Evolutionary conservation across 306 rosid genomes (phyloP).

Genomic region (Rosa multiflora): DNA sequence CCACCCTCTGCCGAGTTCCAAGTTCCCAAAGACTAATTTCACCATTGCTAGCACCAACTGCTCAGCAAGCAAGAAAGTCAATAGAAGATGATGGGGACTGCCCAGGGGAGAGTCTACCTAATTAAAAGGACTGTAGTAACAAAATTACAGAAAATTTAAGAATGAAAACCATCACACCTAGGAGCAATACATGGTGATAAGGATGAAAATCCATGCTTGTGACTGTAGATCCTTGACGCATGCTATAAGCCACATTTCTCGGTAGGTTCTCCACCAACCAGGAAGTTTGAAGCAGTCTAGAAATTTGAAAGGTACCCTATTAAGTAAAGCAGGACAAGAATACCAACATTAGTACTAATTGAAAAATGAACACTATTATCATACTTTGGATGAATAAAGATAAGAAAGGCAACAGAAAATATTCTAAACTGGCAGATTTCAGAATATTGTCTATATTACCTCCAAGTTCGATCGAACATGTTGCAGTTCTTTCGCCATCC

Average conservation of each 20-base stretch:
- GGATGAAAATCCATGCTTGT: conserved; percentile 99
- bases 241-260: conserved; percentile 61
- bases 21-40: conserved; percentile 87
- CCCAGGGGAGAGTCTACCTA: neutral
- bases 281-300: conserved; percentile 55
- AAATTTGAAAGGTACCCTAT: conserved; percentile 56
- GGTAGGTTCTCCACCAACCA: conserved; percentile 82
- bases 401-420: conserved; percentile 5
- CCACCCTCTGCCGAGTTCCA: conserved; percentile 58
- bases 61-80: conserved; percentile 11
- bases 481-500: conserved; percentile 64
- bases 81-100: neutral
- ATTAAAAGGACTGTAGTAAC: no score
- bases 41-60: conserved; percentile 81
- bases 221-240: conserved; percentile 78
- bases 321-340: conserved; percentile 27
- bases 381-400: conserved; percentile 3
- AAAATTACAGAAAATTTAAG: neutral
- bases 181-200: conserved; percentile 64
- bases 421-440: conserved; percentile 19
- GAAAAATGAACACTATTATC: conserved; percentile 6
- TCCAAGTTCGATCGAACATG: conserved; percentile 66
- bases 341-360: conserved; percentile 24
- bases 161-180: conserved; percentile 49
- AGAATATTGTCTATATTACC: conserved; percentile 44